Base-by-base conservation (phyloP, 2,329 filamentous ascomycete genomes). In the Ophiosphaerella korrae region DNA sequence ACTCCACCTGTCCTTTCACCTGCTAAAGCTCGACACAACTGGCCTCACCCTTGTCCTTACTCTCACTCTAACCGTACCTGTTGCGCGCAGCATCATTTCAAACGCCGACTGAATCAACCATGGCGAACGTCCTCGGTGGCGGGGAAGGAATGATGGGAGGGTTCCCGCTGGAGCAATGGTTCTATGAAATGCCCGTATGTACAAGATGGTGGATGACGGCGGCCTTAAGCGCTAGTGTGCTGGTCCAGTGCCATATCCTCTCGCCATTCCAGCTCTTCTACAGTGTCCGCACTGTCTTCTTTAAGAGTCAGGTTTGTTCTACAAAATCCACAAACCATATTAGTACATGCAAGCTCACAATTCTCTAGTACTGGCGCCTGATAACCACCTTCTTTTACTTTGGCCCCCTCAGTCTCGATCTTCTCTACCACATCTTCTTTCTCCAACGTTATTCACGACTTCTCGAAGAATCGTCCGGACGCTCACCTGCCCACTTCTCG, bases 401-500 rank as follows among this genome's bases (percentile, higher is more conserved):
- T 71, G 94, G 94, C 2, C 92, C 93, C 2, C 86, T 97, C 59
- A 94, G 88, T 26, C 85, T 99, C 70, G 94, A 97, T 73, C 86
- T 99, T 35, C 82, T 97, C 63, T 97, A 97, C 80, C 93, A 97
- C 74, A 89, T 97, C 73, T 99, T 97, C 83, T 99, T 99, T 78
- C 87, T 97, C 50, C 92, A 97, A 73, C 89, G 94, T 50, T 99
- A 99, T 75, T 92, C 93, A 6, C 89, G 94, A 43, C 88, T 97
- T 37, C 85, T 99, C 40, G 94, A 99, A 76, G 93, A 97, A 75
- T 92, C 90, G 0, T 92, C 92, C n/a, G 90, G 92, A 35, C 86
- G 90, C 37, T 95, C 90, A 4, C 89, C 93, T 1, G 94, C 94
- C 3, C 88, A 95, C 69, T 99, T 97, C 78, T 92, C 92, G 5